Evolutionary conservation across 352 stramenopile species (phyloP), one percentile per base, ranked within the genome.

Genomic region (Pythium plurisporium): DNA sequence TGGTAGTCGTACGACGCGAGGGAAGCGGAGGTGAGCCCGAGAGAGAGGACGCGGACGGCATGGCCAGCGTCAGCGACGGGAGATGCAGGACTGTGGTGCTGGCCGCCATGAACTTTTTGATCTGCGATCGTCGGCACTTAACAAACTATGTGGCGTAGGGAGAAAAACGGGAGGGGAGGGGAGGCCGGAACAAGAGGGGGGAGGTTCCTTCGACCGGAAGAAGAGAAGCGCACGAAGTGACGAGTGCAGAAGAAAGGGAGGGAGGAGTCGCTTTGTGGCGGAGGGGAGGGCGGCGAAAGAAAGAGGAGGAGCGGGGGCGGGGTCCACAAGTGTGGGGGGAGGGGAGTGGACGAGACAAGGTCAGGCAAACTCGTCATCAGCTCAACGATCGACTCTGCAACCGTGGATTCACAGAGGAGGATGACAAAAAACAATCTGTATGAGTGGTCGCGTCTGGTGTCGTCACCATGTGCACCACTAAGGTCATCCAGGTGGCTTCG

Each of bases 401-500:
- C 34, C 34, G 0, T 19, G n/a, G 37, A 26, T 40, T 44, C 8
- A 38, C 37, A 9, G 41, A 26, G 25, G 19, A 33, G 46, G 55
- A 56, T 56, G 46, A 45, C 55, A 42, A 26, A 49, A 20, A 20
- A 5, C 38, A 17, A 19, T 15, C 27, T 19, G 26, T 22, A 63
- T 56, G 55, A 63, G 55, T 63, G 55, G 55, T 30, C 29, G 45
- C 26, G 11, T 34, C 31, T 29, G 45, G 49, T 60, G 58, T 65
- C 58, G 58, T 65, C 58, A 65, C 58, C 58, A 65, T 65, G 58
- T 65, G 58, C 58, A 60, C 57, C 47, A 42, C 57, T 64, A 50
- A 48, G 48, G 44, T 64, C 37, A 64, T 64, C 56, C n/a, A 14
- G n/a, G 36, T 30, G 36, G 26, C 9, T 34, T 37, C 17, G 29